Base-by-base conservation (phyloP, 495 filamentous ascomycete genomes). In the Astrothelium macrocarpum region DNA sequence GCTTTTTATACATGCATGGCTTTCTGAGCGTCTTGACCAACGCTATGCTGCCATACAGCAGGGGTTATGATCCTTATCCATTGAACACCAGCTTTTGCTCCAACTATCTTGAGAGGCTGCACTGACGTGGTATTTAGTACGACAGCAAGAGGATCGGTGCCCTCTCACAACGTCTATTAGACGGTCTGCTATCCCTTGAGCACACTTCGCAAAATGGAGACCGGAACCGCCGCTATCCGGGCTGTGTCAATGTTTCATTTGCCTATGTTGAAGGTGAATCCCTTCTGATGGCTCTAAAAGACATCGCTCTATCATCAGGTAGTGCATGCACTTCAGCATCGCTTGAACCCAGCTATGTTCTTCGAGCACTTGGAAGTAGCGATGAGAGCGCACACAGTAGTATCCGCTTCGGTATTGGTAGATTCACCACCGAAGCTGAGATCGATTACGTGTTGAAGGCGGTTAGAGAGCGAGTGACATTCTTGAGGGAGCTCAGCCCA, bases 371-470 rank as follows among this genome's bases (percentile, higher is more conserved):
- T 42, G 94, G 94, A 23, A 95, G 86, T 79, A 96, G 90, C 68
- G 94, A 98, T 70, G 94, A 97, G 80, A 96, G 86, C 72, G 94
- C 94, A 31, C 94, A 98, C 78, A 95, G 90, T 74, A 95, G 90
- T 79, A 97, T 98, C 71, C 84, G 94, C 39, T 98, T 98, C 67
- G 94, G 94, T 53, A 98, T 98, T 72, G 94, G 94, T 11, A 86
- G 94, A 32, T 98, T 97, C 76, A 97, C 95, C 4, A 93, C 93
- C 0, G 93, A 97, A 71, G 79, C 79, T 36, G 94, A 98, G 80
- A 95, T 98, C 60, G 94, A 98, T 75, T 98, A 98, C 70, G 94
- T 98, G 31, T 78, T 98, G 61, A 95, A 97, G 78, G 94, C 94
- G 1, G 94, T 97, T 20, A 83, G 80, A 72, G 90, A 91, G 68